These are phyloP conservation scores for Arthroderma uncinatum DNA, from an alignment of 2,329 filamentous ascomycete species.

Conservation along the genomic window DNA sequence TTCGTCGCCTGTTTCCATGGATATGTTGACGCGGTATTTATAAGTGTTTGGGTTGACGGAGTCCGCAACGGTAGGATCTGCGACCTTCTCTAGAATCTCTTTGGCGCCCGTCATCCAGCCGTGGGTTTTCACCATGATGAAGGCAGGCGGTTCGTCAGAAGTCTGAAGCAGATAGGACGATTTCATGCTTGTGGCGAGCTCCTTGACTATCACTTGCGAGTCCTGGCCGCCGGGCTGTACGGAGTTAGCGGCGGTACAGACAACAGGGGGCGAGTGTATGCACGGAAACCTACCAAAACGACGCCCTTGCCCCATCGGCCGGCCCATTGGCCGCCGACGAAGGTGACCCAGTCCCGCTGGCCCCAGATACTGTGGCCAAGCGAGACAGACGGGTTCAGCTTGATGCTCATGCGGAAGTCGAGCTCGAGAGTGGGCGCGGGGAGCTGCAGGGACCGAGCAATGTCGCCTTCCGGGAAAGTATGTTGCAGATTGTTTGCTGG, in stretches of 20 bases:
- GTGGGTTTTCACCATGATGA: conserved; percentile 37
- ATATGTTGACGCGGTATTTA: conserved; percentile 39
- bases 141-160: conserved; percentile 40
- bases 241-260: background rate
- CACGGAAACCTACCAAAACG: conserved; percentile 33
- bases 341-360: conserved; percentile 42
- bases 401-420: conserved; percentile 44
- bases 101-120: conserved; percentile 41
- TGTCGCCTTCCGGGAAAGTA: conserved; percentile 40
- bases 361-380: conserved; percentile 40
- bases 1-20: conserved; percentile 41
- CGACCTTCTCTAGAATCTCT: conserved; percentile 40
- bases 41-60: conserved; percentile 39
- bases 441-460: conserved; percentile 38
- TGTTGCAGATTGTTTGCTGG: conserved; percentile 42
- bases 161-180: conserved; percentile 41
- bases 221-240: conserved; percentile 40
- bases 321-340: conserved; percentile 42
- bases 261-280: background rate
- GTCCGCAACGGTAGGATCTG: conserved; percentile 35
- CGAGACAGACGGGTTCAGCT: conserved; percentile 40
- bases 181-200: conserved; percentile 36
- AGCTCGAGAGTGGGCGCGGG: conserved; percentile 39
- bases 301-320: conserved; percentile 43
- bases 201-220: conserved; percentile 39